Percentiles rank a stretch among this genome's conserved stretches.
phyloP scores from a whole-genome alignment of 495 filamentous ascomycete genomes.

The Pseudoneurospora amorphoporcata region DNA sequence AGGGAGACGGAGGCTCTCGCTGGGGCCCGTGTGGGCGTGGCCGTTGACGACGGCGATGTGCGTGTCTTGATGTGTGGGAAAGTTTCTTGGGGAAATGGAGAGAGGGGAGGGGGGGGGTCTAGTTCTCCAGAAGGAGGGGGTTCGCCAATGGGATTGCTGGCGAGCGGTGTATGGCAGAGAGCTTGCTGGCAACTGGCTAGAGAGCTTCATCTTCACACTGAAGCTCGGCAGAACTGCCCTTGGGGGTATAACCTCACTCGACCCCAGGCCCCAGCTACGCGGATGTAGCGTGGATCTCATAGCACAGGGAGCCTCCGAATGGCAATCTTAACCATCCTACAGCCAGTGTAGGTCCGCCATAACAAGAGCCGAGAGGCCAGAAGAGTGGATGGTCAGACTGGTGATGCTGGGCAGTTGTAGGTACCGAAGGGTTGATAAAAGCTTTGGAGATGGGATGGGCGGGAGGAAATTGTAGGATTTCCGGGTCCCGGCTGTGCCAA shows the following conservation, averaged over 20 bases:
- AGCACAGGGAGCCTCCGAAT: background rate
- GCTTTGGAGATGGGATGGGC: background rate
- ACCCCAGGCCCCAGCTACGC: background rate
- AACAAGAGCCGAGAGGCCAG: background rate
- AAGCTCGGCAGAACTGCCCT: background rate
- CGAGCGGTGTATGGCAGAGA: background rate
- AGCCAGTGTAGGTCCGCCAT: background rate
- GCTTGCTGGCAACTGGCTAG: background rate
- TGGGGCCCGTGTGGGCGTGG: background rate
- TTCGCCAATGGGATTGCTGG: background rate
- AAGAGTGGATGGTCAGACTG: background rate
- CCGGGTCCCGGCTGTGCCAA: background rate
- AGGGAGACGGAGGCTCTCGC: background rate
- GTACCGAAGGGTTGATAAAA: background rate
- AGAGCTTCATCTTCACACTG: background rate
- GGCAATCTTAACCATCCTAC: background rate
- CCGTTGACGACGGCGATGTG: background rate
- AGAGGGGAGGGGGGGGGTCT: background rate
- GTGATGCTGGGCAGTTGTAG: background rate
- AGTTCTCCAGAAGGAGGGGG: background rate
- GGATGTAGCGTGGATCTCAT: background rate
- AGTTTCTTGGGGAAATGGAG: constrained; percentile 16
- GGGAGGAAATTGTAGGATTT: background rate
- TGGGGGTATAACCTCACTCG: background rate
- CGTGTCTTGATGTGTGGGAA: background rate